Percentiles rank a stretch among this genome's conserved stretches.
phyloP scores from a whole-genome alignment of 1,139 yeast genomes.

The Saccharomyces pastorianus region DNA sequence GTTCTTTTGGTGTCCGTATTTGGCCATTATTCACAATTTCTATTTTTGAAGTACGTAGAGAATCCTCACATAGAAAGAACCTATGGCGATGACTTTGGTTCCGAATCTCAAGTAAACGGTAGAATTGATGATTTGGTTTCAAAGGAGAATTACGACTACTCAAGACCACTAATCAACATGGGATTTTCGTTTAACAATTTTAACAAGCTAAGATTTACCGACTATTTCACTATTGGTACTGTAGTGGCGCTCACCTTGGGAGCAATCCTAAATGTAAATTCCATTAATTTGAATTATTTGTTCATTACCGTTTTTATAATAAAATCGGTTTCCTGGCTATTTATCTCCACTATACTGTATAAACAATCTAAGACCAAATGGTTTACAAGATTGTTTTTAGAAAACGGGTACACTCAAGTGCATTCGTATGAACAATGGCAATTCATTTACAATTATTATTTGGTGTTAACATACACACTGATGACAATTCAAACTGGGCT shows the following conservation, averaged over 20 bases:
- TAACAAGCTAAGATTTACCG: conserved; percentile 58
- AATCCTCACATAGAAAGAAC: conserved; percentile 85
- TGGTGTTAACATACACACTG: conserved; percentile 38
- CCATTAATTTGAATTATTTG: conserved; percentile 23
- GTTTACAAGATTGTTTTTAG: conserved; percentile 60
- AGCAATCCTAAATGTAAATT: neutral
- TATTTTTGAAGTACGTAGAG: conserved; percentile 69
- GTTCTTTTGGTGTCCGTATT: conserved; percentile 62
- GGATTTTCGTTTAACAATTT: conserved; percentile 44
- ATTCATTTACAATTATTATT: conserved; percentile 49
- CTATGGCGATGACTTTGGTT: conserved; percentile 37
- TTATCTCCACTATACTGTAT: conserved; percentile 47
- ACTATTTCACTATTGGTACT: conserved; percentile 47
- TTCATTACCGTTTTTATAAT: conserved; percentile 44
- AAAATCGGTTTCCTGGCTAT: conserved; percentile 46
- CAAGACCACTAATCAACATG: conserved; percentile 52
- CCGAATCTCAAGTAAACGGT: conserved; percentile 13
- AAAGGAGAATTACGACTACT: conserved; percentile 34
- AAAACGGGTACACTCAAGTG: conserved; percentile 58
- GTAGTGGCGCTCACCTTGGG: conserved; percentile 20
- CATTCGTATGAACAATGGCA: conserved; percentile 76
- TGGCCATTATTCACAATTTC: conserved; percentile 76
- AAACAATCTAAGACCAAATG: conserved; percentile 56
- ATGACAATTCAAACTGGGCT: conserved; percentile 30
- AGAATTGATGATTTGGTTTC: conserved; percentile 31